phyloP scores from a whole-genome alignment of 352 stramenopile genomes.

The Phytopythium sindhum region DNA sequence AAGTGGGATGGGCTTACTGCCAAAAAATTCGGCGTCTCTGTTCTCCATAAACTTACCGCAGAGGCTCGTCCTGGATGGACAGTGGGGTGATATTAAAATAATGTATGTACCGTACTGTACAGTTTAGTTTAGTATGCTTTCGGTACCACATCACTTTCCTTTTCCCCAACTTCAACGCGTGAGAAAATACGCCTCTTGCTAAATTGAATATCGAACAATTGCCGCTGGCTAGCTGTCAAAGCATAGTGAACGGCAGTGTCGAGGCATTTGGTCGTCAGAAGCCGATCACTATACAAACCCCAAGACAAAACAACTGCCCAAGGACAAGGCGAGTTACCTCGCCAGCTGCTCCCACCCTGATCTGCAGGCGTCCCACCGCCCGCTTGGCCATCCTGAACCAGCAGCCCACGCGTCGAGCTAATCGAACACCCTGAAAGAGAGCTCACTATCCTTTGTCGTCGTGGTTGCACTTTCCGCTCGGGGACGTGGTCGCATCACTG shows the following conservation, averaged over 20 bases:
- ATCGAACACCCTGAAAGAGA: not conserved
- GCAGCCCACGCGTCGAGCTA: not conserved
- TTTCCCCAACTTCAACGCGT: not conserved
- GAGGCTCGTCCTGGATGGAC: not conserved
- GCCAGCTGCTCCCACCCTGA: not conserved
- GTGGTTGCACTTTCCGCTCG: constrained; percentile 6
- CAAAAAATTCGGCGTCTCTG: too few relatives aligned
- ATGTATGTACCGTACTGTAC: not conserved
- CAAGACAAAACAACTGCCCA: not conserved
- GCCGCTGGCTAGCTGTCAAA: not conserved
- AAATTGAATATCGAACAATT: not conserved
- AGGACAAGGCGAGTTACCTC: not conserved
- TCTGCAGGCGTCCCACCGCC: not conserved
- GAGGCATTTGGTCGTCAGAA: not conserved
- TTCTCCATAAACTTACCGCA: too few relatives aligned
- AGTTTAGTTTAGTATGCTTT: too few relatives aligned
- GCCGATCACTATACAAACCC: not conserved
- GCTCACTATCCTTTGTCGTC: constrained; percentile 1
- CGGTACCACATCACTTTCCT: not conserved
- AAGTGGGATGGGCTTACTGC: too few relatives aligned
- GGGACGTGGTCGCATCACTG: not conserved
- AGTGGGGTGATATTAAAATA: not conserved
- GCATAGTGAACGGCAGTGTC: not conserved
- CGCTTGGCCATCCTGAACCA: not conserved
- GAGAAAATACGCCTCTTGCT: not conserved